Evolutionary conservation across 805 yeast species (phyloP), one percentile per base, ranked within the genome.

Genomic region (Pichia cabralensis): DNA sequence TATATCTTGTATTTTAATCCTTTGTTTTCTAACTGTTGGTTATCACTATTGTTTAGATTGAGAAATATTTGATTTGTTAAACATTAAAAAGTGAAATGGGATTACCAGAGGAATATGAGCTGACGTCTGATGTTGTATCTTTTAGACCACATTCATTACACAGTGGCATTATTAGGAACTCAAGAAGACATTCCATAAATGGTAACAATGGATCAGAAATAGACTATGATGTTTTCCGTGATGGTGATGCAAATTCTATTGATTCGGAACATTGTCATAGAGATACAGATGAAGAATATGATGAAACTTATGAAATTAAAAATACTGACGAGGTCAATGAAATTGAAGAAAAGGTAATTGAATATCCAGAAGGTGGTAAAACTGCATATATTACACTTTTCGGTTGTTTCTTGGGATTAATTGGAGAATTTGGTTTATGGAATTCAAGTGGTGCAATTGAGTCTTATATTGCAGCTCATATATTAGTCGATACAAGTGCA

Each of bases 371-470:
- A 42, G 84, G 84, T 16, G 85, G 85, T 0, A 39, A 52, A 30
- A 48, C 52, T 35, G 83, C 60, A 8, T 49, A 48, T 30, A 22
- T 46, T 3, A 67, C 67, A 4, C 60, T 65, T 1, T 39, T 70
- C n/a, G 80, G 80, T 3, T 65, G 77, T 0, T 71, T 74, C 46
- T 52, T 73, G 23, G 82, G 83, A 3, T 56, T 74, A 40, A 50
- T 71, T 6, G 67, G 71, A 28, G 63, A 71, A 4, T 71, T 79
- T 48, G 94, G 94, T 2, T 43, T 80, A 20, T 62, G 76, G 55
- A 80, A 80, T 48, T 57, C 81, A 1, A 64, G 71, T 10, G 85
- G 86, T 35, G 79, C 76, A 1, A 62, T 80, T 26, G 82, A 80
- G 52, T 71, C 82, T 1, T 78, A 74, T 50, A 65, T 80, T 2